Evolutionary conservation across 225 moss, liverwort and hornwort genomes (phyloP).

Genomic region (Marchantia polymorpha): DNA sequence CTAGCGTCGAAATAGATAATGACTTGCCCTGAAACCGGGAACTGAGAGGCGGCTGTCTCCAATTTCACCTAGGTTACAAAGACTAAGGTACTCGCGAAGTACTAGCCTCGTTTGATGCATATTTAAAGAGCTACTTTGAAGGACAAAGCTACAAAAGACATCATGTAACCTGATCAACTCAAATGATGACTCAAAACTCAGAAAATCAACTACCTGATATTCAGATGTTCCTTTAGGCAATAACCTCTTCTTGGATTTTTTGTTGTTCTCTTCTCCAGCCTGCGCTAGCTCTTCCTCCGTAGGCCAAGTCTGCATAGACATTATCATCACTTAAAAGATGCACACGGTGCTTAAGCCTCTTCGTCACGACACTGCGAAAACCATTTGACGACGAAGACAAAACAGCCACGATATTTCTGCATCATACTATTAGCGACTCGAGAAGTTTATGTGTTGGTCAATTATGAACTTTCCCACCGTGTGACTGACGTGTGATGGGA

Average conservation of each 20-base stretch:
- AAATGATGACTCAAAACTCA: background rate
- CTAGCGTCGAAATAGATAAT: too few species aligned
- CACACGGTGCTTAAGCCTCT: background rate
- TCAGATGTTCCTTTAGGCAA: slow-evolving; percentile 88
- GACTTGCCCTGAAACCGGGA: too few species aligned
- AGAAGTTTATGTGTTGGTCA: background rate
- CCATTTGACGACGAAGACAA: too few species aligned
- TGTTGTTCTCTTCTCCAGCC: slow-evolving; percentile 49
- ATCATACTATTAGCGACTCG: background rate
- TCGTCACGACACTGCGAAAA: background rate
- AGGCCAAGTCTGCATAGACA: slow-evolving; percentile 82
- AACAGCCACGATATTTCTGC: background rate
- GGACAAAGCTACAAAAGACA: background rate
- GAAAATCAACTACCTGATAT: slow-evolving; percentile 60
- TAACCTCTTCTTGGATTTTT: slow-evolving; percentile 50
- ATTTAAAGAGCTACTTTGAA: background rate
- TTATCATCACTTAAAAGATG: background rate
- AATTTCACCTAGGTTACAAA: too few species aligned
- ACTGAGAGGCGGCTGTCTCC: too few species aligned
- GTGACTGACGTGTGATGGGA: background rate
- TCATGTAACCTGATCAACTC: background rate
- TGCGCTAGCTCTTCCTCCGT: slow-evolving; percentile 86
- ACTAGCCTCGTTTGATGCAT: too few species aligned
- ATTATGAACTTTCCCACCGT: too few species aligned
- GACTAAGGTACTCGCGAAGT: too few species aligned